Base-by-base conservation (phyloP, 2,329 filamentous ascomycete genomes). In the Paramyrothecium sp. region DNA sequence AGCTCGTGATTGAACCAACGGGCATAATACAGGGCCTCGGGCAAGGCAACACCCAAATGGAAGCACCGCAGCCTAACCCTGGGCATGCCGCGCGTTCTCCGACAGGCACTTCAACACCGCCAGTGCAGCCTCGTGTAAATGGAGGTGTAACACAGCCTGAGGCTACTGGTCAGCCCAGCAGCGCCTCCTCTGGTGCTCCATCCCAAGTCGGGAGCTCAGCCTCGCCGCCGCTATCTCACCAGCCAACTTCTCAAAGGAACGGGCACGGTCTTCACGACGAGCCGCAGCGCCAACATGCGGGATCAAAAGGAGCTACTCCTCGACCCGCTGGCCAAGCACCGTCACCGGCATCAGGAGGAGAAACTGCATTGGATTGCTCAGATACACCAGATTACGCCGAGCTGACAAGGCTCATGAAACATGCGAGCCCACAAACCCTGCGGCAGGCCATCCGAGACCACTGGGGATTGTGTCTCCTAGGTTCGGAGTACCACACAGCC, bases 401-500 rank as follows among this genome's bases (percentile, higher is more conserved):
- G 3, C 60, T 74, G 30, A 22, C 52, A 2, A 33, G 58, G 3
- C 30, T 74, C 20, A 67, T 85, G 4, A 70, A 73, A 17, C 73
- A 74, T 47, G 70, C 76, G 16, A 61, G 76, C 7, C 71, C 80
- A 1, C 70, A 77, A 33, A 74, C 76, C n/a, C 78, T 83, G 20
- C 74, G 81, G 13, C 76, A 78, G 49, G 74, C 75, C 1, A 61
- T 84, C 12, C 73, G 82, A 22, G 81, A 83, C 59, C 73, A 78
- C 55, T 83, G 80, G 78, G 71, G 81, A 47, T 82, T 78, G 61
- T 77, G 76, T 19, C 60, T 84, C 2, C 55, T 78, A 3, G 81
- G 81, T 11, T 81, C 78, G 3, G 77, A 81, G 12, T 84, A 81
- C 57, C 81, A 85, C 58, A 71, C 77, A 47, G 74, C 77, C 2